Evolutionary conservation across 2,329 filamentous ascomycete species (phyloP), one percentile per base, ranked within the genome.

Genomic region (Blastomyces silverae): DNA sequence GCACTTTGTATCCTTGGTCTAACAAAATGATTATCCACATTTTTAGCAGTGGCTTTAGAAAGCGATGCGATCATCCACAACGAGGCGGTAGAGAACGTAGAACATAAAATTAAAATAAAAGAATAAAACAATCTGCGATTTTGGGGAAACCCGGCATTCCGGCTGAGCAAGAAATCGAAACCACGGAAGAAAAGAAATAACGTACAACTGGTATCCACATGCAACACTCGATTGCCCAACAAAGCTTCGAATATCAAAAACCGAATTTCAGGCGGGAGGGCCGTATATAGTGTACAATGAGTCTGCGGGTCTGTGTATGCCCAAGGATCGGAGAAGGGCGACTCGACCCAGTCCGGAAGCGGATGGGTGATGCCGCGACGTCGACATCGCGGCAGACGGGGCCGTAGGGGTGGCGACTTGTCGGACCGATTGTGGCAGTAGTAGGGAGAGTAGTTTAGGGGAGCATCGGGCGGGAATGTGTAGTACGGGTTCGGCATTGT

Each of bases 381-480:
- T 31, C 58, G 58, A 34, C 22, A 31, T 22, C 22, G 8, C 13
- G 58, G 42, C 13, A 60, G 39, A 60, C 58, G 58, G 17, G 58
- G 58, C 7, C 39, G 39, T 60, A 17, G 39, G 11, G 58, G 58
- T 28, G 58, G 58, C 25, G 58, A 48, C 34, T 39, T 57, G 17
- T 60, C 58, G 42, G 58, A 60, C 42, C 58, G 58, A 48, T 60
- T 60, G 22, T 60, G 28, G 42, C 15, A 48, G 42, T 60, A 39
- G 22, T 60, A 39, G 15, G 3, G 3, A 31, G n/a, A 11, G 37
- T 3, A 17, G 39, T 60, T 48, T n/a, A 46, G 37, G 2, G 58
- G 58, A 34, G 58, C 58, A 25, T 48, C 58, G 15, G 58, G 58
- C 28, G 58, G 58, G 42, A 60, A 60, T n/a, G 57, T 60, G 57